Percentiles rank a stretch among this genome's conserved stretches.
These are phyloP conservation scores for Cornus kousa DNA, from an alignment of 148 eudicot genomes.

Conservation along the genomic window DNA sequence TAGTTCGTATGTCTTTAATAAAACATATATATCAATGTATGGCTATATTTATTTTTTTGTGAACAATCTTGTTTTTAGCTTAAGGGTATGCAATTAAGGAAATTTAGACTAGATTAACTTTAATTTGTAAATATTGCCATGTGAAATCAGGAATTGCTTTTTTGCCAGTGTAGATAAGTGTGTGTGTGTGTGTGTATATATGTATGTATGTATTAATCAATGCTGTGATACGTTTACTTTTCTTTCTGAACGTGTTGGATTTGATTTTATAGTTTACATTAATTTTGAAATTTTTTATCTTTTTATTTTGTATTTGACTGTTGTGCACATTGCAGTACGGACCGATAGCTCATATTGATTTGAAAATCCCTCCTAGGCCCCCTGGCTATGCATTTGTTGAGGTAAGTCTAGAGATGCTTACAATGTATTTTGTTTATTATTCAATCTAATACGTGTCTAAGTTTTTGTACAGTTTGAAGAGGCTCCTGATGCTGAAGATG, in stretches of 20 bases:
- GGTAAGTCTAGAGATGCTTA: constrained; percentile 38
- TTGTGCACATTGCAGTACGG: constrained; percentile 68
- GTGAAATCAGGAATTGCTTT: too few species aligned
- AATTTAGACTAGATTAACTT: too few species aligned
- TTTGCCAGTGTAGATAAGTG: not conserved
- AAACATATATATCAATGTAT: too few species aligned
- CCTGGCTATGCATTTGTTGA: constrained; percentile 99
- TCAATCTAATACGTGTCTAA: not conserved
- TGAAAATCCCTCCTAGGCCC: constrained; percentile 98
- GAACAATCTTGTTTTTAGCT: too few species aligned
- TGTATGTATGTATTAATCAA: too few species aligned
- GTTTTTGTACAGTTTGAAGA: constrained; percentile 71
- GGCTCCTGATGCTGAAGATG: constrained; percentile 95
- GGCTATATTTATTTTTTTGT: too few species aligned
- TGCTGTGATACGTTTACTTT: too few species aligned
- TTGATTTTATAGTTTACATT: not conserved
- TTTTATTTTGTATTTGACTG: constrained; percentile 11
- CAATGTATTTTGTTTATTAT: not conserved
- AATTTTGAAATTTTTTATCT: constrained; percentile 1
- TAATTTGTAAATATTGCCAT: too few species aligned
- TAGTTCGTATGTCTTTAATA: too few species aligned
- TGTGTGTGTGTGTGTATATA: too few species aligned
- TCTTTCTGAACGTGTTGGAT: not conserved
- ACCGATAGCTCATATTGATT: constrained; percentile 74
- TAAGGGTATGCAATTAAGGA: too few species aligned